A percentile compares a stretch with the other conserved stretches of the same genome.
phyloP scores from a whole-genome alignment of 768 basidiomycete species.

The Ramaria sp. region DNA sequence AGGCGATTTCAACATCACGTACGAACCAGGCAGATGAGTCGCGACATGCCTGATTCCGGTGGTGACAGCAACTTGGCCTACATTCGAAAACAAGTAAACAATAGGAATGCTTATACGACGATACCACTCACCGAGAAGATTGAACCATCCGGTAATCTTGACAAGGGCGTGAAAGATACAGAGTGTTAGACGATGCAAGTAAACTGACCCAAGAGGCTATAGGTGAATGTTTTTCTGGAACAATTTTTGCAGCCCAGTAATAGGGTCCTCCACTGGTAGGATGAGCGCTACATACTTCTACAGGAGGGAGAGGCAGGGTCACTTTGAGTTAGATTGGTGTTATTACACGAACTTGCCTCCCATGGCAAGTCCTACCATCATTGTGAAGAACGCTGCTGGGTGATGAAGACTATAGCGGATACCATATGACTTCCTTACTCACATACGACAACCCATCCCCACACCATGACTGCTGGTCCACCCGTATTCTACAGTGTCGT shows the following conservation, averaged over 20 bases:
- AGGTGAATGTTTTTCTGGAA: conserved; percentile 38
- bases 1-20: neutral
- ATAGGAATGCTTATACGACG: too few relatives aligned
- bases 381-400: conserved; percentile 50
- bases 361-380: conserved; percentile 67
- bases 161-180: neutral
- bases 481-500: conserved; percentile 47
- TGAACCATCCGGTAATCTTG: conserved; percentile 14
- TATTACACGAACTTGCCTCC: conserved; percentile 34
- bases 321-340: neutral
- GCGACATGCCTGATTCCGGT: conserved; percentile 50
- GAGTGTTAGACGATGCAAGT: neutral
- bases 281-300: conserved; percentile 46
- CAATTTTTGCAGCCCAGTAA: conserved; percentile 75
- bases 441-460: conserved; percentile 63
- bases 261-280: conserved; percentile 69
- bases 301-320: neutral
- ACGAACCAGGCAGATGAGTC: neutral
- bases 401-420: neutral
- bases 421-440: conserved; percentile 17
- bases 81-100: conserved; percentile 34
- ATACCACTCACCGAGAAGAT: conserved; percentile 7
- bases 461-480: conserved; percentile 69
- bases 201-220: conserved; percentile 56
- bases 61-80: conserved; percentile 70